Conservation (phyloP, 2,329 filamentous ascomycete genomes). For the Epicoccum nigrum region DNA sequence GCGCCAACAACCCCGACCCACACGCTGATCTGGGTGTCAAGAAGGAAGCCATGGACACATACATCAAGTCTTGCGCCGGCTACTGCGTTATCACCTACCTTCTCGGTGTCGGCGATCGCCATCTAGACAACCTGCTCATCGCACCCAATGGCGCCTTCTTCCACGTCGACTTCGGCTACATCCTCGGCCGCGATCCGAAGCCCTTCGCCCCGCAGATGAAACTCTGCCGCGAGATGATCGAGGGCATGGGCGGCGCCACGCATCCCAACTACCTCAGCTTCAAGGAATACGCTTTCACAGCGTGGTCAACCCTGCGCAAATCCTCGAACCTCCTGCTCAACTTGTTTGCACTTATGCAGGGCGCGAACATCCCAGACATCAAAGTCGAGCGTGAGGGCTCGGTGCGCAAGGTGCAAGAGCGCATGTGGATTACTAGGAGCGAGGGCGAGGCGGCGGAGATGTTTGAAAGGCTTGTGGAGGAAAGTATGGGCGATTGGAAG, state of each 20-base stretch:
- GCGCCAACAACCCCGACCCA: conserved; percentile 86
- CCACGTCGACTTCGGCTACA: conserved; percentile 98
- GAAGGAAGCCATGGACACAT: conserved; percentile 92
- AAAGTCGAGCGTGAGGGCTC: conserved; percentile 90
- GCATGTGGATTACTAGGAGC: conserved; percentile 87
- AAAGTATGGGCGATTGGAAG: conserved; percentile 80
- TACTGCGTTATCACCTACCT: conserved; percentile 99
- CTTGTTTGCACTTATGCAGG: conserved; percentile 94
- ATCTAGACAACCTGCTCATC: conserved; percentile 92
- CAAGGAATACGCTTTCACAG: conserved; percentile 94
- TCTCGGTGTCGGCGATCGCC: conserved; percentile 91
- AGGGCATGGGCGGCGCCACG: conserved; percentile 89
- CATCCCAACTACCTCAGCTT: conserved; percentile 86
- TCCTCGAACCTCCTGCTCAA: conserved; percentile 91
- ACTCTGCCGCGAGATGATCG: conserved; percentile 96
- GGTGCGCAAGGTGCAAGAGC: conserved; percentile 91
- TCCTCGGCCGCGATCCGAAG: conserved; percentile 94
- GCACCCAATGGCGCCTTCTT: conserved; percentile 93
- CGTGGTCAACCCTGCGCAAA: conserved; percentile 89
- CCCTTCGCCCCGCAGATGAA: conserved; percentile 98
- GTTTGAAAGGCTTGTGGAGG: conserved; percentile 88
- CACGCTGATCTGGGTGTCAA: conserved; percentile 82
- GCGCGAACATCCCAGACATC: conserved; percentile 96
- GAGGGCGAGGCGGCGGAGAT: conserved; percentile 91
- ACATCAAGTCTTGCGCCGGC: conserved; percentile 92